Percentiles rank a stretch among this genome's conserved stretches.
Evolutionary conservation across 495 filamentous ascomycete genomes (phyloP).

Genomic region (Penicilliopsis zonata): DNA sequence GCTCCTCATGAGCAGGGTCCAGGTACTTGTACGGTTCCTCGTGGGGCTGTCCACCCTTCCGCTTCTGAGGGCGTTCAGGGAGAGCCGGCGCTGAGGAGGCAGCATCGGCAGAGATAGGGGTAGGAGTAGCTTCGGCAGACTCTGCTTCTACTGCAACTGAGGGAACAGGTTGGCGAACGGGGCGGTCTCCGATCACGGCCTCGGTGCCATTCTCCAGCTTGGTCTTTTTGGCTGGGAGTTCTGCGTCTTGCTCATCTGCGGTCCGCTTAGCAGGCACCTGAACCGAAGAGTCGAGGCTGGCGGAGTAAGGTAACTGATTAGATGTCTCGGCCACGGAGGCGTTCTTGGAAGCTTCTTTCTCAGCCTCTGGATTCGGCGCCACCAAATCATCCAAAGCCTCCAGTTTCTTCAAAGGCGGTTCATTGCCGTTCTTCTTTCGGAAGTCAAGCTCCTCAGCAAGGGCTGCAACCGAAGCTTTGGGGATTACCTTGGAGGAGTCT

Average conservation of each 20-base stretch:
- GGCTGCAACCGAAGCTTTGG: slow-evolving; percentile 37
- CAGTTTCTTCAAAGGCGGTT: slow-evolving; percentile 32
- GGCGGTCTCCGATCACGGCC: slow-evolving; percentile 34
- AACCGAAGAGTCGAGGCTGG: slow-evolving; percentile 15
- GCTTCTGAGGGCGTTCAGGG: slow-evolving; percentile 23
- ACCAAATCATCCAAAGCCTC: slow-evolving; percentile 37
- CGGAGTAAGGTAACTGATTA: slow-evolving; percentile 26
- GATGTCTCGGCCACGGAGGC: slow-evolving; percentile 30
- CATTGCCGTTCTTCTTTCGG: slow-evolving; percentile 28
- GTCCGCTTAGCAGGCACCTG: slow-evolving; percentile 22
- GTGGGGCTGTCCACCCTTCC: slow-evolving; percentile 38
- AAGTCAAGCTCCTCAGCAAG: slow-evolving; percentile 42
- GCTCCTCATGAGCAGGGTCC: slow-evolving; percentile 54
- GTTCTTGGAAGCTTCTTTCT: slow-evolving; percentile 28
- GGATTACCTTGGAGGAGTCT: slow-evolving; percentile 45
- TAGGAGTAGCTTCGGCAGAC: slow-evolving; percentile 20
- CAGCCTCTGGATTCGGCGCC: slow-evolving; percentile 19
- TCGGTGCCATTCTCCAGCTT: slow-evolving; percentile 36
- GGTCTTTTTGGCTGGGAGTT: slow-evolving; percentile 32
- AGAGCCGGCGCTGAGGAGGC: slow-evolving; percentile 8
- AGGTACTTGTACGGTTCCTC: slow-evolving; percentile 95
- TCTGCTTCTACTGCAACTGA: slow-evolving; percentile 26
- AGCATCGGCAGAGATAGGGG: slow-evolving; percentile 15
- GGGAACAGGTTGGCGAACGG: slow-evolving; percentile 35
- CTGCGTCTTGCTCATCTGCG: slow-evolving; percentile 27